These are phyloP conservation scores for Pseudogymnoascus sp. DNA, from an alignment of 2,329 filamentous ascomycete species.

Conservation along the genomic window DNA sequence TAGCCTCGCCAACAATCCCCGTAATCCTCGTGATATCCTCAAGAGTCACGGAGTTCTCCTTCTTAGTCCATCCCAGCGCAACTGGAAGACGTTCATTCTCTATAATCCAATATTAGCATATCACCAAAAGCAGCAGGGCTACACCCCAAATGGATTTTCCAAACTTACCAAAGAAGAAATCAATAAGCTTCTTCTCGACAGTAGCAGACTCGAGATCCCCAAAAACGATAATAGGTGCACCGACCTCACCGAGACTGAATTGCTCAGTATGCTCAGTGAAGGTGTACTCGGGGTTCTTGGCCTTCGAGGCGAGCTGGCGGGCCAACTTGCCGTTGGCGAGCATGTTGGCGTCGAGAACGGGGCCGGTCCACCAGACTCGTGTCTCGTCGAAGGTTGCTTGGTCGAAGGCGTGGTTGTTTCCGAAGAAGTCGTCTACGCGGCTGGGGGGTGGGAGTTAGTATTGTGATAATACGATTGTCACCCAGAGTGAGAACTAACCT, in stretches of 20 bases:
- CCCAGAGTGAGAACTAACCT: constrained; percentile 24
- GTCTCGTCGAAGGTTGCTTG: constrained; percentile 40
- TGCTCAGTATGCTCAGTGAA: constrained; percentile 34
- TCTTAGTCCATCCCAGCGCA: constrained; percentile 32
- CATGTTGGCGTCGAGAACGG: constrained; percentile 32
- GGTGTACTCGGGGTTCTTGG: constrained; percentile 40
- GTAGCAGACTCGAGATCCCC: constrained; percentile 34
- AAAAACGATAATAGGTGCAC: constrained; percentile 41
- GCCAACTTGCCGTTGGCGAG: constrained; percentile 38
- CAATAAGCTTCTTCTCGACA: constrained; percentile 33
- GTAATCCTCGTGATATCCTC: constrained; percentile 11
- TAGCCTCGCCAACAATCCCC: constrained; percentile 10
- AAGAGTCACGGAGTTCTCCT: constrained; percentile 11
- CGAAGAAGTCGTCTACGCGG: constrained; percentile 41
- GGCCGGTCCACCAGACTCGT: constrained; percentile 36
- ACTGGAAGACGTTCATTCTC: constrained; percentile 35
- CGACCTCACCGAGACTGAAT: constrained; percentile 43
- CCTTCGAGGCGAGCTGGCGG: constrained; percentile 35
- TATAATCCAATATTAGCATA: constrained; percentile 16
- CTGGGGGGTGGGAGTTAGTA: constrained; percentile 23
- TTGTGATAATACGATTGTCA: not conserved
- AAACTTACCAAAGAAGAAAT: constrained; percentile 38
- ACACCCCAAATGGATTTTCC: not conserved
- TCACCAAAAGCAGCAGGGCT: not conserved
- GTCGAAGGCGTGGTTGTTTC: constrained; percentile 45